Percentiles rank a stretch among this genome's conserved stretches.
Conservation (phyloP, 2,329 filamentous ascomycete species). For the Teratosphaeria nubilosa region DNA sequence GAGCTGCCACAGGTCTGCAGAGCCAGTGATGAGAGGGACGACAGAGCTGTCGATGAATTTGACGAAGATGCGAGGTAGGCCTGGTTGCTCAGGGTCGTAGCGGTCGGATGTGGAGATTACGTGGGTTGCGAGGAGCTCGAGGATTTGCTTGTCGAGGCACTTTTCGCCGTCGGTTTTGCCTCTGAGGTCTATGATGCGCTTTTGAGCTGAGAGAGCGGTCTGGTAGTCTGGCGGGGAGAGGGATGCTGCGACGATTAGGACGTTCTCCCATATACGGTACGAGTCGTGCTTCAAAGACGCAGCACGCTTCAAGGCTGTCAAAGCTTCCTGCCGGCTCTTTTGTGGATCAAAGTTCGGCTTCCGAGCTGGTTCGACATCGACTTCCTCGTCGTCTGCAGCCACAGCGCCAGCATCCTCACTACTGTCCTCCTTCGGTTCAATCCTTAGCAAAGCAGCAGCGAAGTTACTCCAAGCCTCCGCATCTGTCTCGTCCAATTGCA, state of each 20-base stretch:
- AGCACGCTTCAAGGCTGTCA: slow-evolving; percentile 78
- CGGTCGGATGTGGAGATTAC: slow-evolving; percentile 42
- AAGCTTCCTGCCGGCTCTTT: slow-evolving; percentile 54
- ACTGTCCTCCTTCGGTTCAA: slow-evolving; percentile 14
- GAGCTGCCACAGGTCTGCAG: slow-evolving; percentile 66
- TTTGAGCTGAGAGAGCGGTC: slow-evolving; percentile 67
- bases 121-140: slow-evolving; percentile 63
- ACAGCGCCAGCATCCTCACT: slow-evolving; percentile 1
- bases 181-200: slow-evolving; percentile 65
- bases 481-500: slow-evolving; percentile 77
- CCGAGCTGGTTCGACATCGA: slow-evolving; percentile 12
- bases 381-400: slow-evolving; percentile 27
- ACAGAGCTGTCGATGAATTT: slow-evolving; percentile 65
- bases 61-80: slow-evolving; percentile 53
- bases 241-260: slow-evolving; percentile 75
- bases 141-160: slow-evolving; percentile 63
- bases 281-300: slow-evolving; percentile 75
- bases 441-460: slow-evolving; percentile 61
- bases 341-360: slow-evolving; percentile 32
- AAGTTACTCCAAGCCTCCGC: slow-evolving; percentile 93
- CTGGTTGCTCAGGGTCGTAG: slow-evolving; percentile 34
- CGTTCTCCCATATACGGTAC: slow-evolving; percentile 93
- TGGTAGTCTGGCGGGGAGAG: slow-evolving; percentile 62
- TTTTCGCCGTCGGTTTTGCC: slow-evolving; percentile 58
- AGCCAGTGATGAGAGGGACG: slow-evolving; percentile 72